Evolutionary conservation across 208 protist genomes (phyloP), one percentile per base, ranked within the genome.

Genomic region (Acanthamoeba royreba): DNA sequence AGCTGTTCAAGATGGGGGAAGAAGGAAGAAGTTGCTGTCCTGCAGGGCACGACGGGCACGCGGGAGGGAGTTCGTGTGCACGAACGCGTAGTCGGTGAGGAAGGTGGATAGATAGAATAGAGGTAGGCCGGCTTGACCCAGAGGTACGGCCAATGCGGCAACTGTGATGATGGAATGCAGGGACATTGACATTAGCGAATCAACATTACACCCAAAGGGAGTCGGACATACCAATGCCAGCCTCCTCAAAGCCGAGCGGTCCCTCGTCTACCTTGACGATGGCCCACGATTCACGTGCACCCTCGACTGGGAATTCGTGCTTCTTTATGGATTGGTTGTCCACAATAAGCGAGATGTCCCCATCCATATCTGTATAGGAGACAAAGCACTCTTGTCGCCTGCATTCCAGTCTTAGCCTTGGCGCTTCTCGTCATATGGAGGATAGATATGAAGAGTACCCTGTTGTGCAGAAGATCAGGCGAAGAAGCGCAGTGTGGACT

Each of bases 181-280:
- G 49, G 49, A 13, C 28, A 19, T 17, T 5, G 13, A 42, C 35
- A 47, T 52, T 42, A 47, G 42, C 4, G 4, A 4, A 83, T n/a
- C n/a, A n/a, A n/a, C n/a, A n/a, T n/a, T n/a, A n/a, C n/a, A n/a
- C n/a, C n/a, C n/a, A n/a, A n/a, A n/a, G n/a, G n/a, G n/a, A n/a
- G n/a, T n/a, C n/a, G n/a, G n/a, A n/a, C n/a, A 38, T 42, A 79
- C 38, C 87, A 35, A 92, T 92, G 38, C 87, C 87, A 11, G 55
- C 35, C 40, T 92, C 87, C 47, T 79, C 58, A 28, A 92, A 92
- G 55, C 87, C 87, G 38, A 92, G 61, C 22, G 87, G 87, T 0
- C 87, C 87, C 11, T 92, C 87, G 40, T 45, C 87, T n/a, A 92
- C 87, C 42, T 92, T 92, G 52, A 92, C 52, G 55, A 92, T 42